Percentiles rank a stretch among this genome's conserved stretches.
Evolutionary conservation across 805 yeast species (phyloP).

Genomic region (Metschnikowia lachancei): DNA sequence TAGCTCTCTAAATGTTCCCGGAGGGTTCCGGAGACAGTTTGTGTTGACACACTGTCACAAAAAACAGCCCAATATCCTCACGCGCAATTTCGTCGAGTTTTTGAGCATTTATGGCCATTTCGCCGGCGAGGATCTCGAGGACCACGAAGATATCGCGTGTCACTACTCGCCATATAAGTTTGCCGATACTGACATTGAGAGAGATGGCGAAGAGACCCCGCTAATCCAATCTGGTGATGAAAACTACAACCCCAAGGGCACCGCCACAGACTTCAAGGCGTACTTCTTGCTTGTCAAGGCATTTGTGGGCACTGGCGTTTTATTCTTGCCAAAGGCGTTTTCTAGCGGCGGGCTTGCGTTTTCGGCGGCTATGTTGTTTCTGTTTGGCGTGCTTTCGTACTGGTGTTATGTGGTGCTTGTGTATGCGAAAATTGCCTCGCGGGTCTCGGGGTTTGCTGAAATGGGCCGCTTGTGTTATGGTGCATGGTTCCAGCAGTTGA

Average conservation of each 20-base stretch:
- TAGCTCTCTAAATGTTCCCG: slow-evolving; percentile 70
- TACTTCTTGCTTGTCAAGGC: slow-evolving; percentile 70
- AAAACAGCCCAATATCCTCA: slow-evolving; percentile 47
- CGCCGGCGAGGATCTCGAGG: slow-evolving; percentile 80
- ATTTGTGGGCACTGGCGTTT: slow-evolving; percentile 73
- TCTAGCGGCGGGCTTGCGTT: slow-evolving; percentile 69
- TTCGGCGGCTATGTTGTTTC: slow-evolving; percentile 48
- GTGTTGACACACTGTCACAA: slow-evolving; percentile 31
- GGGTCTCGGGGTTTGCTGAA: slow-evolving; percentile 76
- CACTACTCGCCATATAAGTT: slow-evolving; percentile 36
- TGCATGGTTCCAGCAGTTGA: slow-evolving; percentile 58
- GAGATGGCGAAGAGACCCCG: slow-evolving; percentile 36
- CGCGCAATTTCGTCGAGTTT: slow-evolving; percentile 74
- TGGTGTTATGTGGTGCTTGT: slow-evolving; percentile 75
- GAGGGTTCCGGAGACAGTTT: slow-evolving; percentile 77
- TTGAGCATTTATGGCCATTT: slow-evolving; percentile 79
- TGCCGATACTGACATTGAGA: slow-evolving; percentile 2
- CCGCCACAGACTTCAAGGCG: slow-evolving; percentile 71
- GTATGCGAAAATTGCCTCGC: slow-evolving; percentile 53
- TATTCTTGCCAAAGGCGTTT: slow-evolving; percentile 68
- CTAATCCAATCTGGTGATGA: slow-evolving; percentile 23
- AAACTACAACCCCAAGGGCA: slow-evolving; percentile 40
- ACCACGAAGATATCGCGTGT: slow-evolving; percentile 56
- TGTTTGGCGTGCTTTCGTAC: slow-evolving; percentile 68
- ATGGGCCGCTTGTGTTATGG: slow-evolving; percentile 68